Conservation (phyloP, 768 basidiomycete genomes). For the Cubamyces sp. region DNA sequence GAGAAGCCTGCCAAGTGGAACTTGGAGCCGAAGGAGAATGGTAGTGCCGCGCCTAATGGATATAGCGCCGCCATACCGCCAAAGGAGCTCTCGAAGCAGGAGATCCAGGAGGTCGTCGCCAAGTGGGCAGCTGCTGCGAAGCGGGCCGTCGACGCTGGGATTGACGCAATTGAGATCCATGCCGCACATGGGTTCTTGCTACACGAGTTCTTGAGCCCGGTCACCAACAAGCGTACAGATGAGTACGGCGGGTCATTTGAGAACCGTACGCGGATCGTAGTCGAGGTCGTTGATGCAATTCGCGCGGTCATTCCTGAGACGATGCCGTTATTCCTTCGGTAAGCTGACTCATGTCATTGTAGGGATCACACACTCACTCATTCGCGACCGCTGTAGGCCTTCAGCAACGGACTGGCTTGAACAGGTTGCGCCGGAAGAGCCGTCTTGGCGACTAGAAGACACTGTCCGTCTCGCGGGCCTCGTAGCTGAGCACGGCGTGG, state of each 20-base stretch:
- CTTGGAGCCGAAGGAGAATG: too few species aligned
- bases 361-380: not conserved
- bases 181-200: constrained; percentile 37
- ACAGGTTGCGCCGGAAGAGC: constrained; percentile 56
- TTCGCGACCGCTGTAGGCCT: constrained; percentile 41
- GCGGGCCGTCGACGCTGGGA: constrained; percentile 42
- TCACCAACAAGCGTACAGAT: constrained; percentile 46
- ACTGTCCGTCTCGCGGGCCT: constrained; percentile 60
- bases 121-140: constrained; percentile 40
- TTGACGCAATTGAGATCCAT: constrained; percentile 39
- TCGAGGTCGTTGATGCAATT: constrained; percentile 48
- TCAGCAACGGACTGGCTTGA: constrained; percentile 79
- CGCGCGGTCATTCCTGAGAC: constrained; percentile 59
- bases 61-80: not conserved
- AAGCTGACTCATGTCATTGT: not conserved
- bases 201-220: constrained; percentile 44
- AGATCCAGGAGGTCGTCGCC: constrained; percentile 32
- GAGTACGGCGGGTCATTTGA: constrained; percentile 50
- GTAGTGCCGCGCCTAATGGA: too few species aligned
- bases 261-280: constrained; percentile 47
- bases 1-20: too few species aligned
- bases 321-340: constrained; percentile 78
- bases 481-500: constrained; percentile 69
- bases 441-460: constrained; percentile 72
- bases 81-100: constrained; percentile 31